Base-by-base conservation (phyloP, 106 monocot species). In the Posidonia australis region DNA sequence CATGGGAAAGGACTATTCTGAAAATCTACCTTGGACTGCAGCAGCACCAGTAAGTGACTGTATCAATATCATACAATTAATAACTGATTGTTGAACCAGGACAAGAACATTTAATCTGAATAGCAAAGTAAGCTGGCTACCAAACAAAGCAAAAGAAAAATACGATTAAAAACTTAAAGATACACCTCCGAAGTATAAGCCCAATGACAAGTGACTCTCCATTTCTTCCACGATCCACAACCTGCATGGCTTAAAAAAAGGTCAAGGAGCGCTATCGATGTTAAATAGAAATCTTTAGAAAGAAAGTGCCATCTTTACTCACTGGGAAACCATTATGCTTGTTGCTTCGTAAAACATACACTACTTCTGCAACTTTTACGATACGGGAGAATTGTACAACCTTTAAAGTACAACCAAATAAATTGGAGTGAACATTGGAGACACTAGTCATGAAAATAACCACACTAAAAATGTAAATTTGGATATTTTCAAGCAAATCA, bases 271-370 rank as follows among this genome's bases (percentile, higher is more conserved):
- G n/a, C n/a, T n/a, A n/a, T n/a, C n/a, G n/a, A 46, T 13, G 0
- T 13, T 63, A 9, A 45, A 59, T 16, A 24, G 28, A 28, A 26
- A 55, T 45, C 3, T 45, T 24, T 2, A 44, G 10, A 45, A 65
- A 62, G 2, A 41, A 22, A 48, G 2, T 29, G 44, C 16, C 13
- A 26, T 13, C 24, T 44, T 58, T 22, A 72, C 94, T 84, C 78
- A 96, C 96, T 26, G 96, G 96, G 58, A 87, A 96, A 25, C 90
- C 96, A 80, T 96, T 96, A 58, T 96, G 96, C 77, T 83, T 84
- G 72, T 74, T 87, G 81, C 56, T 84, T 67, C 76, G 75, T 62
- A 96, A 68, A 64, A 87, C 71, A 65, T 80, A 84, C 54, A 87
- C 77, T 69, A 90, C 66, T 44, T 96, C 87, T 11, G 82, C 78